Conservation (phyloP, 306 rosid genomes). For the Inga laurina region DNA sequence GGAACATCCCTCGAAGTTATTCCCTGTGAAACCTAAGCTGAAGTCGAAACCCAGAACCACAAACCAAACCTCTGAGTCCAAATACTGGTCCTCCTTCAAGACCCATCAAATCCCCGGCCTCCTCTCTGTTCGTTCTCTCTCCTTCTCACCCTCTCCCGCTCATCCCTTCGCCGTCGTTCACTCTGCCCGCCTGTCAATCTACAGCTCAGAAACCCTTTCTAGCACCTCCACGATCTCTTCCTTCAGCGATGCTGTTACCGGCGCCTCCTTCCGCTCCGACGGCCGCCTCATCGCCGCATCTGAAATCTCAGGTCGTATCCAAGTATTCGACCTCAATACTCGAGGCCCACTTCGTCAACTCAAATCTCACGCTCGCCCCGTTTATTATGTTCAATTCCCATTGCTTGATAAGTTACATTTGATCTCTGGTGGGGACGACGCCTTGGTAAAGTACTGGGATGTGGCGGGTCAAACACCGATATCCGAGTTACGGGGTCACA, state of each 20-base stretch:
- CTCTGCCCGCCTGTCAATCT: slow-evolving; percentile 66
- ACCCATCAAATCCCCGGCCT: slow-evolving; percentile 59
- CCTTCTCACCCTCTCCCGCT: slow-evolving; percentile 66
- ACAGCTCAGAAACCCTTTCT: slow-evolving; percentile 51
- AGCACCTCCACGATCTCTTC: slow-evolving; percentile 53
- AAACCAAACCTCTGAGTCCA: slow-evolving; percentile 67
- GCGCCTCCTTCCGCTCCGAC: slow-evolving; percentile 75
- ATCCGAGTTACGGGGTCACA: slow-evolving; percentile 57
- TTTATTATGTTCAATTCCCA: slow-evolving; percentile 71
- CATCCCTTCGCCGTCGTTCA: slow-evolving; percentile 66
- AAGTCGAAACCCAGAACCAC: slow-evolving; percentile 67
- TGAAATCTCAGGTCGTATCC: slow-evolving; percentile 80
- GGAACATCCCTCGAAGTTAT: slow-evolving; percentile 47
- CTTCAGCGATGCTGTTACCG: slow-evolving; percentile 62
- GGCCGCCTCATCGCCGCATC: slow-evolving; percentile 80
- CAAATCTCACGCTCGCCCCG: slow-evolving; percentile 75
- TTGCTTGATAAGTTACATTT: slow-evolving; percentile 69
- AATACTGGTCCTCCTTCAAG: slow-evolving; percentile 89
- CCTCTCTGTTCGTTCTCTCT: slow-evolving; percentile 57
- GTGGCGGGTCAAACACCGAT: slow-evolving; percentile 54
- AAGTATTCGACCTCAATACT: slow-evolving; percentile 59
- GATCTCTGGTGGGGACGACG: slow-evolving; percentile 90
- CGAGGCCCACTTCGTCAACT: slow-evolving; percentile 69
- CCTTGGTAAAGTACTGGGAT: slow-evolving; percentile 81
- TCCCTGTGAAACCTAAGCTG: slow-evolving; percentile 68